These are phyloP conservation scores for Sextonia rubra DNA, from an alignment of 164 flowering plant species.

Conservation along the genomic window DNA sequence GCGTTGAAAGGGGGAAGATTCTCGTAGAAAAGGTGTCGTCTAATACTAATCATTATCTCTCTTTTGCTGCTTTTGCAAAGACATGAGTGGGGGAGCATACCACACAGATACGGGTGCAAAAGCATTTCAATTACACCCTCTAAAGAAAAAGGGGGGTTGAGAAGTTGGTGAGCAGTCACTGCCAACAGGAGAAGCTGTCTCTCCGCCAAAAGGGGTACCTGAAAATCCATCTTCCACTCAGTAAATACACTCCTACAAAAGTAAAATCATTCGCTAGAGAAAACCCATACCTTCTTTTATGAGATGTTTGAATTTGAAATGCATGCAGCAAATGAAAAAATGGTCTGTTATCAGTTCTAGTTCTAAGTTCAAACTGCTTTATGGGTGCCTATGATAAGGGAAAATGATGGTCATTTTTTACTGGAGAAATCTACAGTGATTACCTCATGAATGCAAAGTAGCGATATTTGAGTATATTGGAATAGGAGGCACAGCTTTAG, in stretches of 20 bases:
- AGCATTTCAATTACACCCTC: background rate
- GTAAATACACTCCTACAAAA: background rate
- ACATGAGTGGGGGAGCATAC: conserved; percentile 7
- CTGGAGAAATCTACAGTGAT: conserved; percentile 3
- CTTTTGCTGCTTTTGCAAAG: conserved; percentile 2
- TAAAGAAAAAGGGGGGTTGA: background rate
- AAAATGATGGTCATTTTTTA: conserved; percentile 16
- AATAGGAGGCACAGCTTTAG: conserved; percentile 9
- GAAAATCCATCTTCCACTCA: conserved; percentile 5
- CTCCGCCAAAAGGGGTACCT: conserved; percentile 7
- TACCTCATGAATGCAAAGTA: conserved; percentile 4
- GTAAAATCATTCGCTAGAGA: background rate
- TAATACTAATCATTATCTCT: conserved; percentile 6
- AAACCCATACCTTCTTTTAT: background rate
- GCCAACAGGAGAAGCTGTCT: conserved; percentile 40
- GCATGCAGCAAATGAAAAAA: background rate
- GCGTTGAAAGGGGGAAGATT: conserved; percentile 4
- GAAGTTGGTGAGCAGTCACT: conserved; percentile 47
- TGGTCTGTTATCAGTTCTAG: background rate
- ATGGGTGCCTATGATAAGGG: conserved; percentile 21
- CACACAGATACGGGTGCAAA: background rate
- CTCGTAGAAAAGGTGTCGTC: conserved; percentile 9
- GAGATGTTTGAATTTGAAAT: conserved; percentile 1
- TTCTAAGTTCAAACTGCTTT: conserved; percentile 9
- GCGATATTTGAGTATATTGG: conserved; percentile 2